Base-by-base conservation (phyloP, 1,139 yeast genomes). In the Kurtzmaniella quercitrusa region DNA sequence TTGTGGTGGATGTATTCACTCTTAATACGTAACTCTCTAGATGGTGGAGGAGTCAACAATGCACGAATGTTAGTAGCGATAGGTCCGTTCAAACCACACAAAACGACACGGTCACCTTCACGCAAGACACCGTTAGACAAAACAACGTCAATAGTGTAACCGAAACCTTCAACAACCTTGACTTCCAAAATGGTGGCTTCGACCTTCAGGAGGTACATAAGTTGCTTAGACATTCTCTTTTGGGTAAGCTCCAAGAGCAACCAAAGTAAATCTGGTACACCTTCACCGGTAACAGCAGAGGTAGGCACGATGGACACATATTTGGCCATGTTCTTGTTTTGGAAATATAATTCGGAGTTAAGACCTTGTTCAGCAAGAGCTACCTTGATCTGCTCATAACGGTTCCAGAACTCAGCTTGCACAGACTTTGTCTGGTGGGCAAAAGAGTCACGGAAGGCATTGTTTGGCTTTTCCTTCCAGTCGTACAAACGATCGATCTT, bases 181-280 rank as follows among this genome's bases (percentile, higher is more conserved):
- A 94, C 99, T 78, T 94, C 98, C 61, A 94, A 80, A 57, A 94
- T 82, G 17, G 99, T 94, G 41, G 98, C 98, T 67, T 89, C 98
- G 47, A 93, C 83, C 61, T 84, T 80, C 33, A 97, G 84, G 54
- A 94, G 74, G 74, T 94, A 94, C 94, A 88, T 93, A 71, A 94
- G 84, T 75, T 93, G 97, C 67, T 91, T 91, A 48, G 96, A 87
- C 99, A 94, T 94, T 75, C 98, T 85, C 82, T 88, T 86, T 71
- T 94, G 98, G 19, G 98, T 93, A 59, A 94, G 79, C 66, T 93
- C 98, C 56, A 94, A 78, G 61, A 94, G 76, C 65, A 94, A 79
- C 93, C 96, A 91, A 61, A 94, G 81, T 70, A 94, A 78, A 80
- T 94, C 99, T 39, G 99, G 98, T 55, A 94, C 94, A 84, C 99